A percentile compares a stretch with the other conserved stretches of the same genome.
These are phyloP conservation scores for Gnomoniopsis smithogilvyi DNA, from an alignment of 2,329 filamentous ascomycete genomes.

Conservation along the genomic window DNA sequence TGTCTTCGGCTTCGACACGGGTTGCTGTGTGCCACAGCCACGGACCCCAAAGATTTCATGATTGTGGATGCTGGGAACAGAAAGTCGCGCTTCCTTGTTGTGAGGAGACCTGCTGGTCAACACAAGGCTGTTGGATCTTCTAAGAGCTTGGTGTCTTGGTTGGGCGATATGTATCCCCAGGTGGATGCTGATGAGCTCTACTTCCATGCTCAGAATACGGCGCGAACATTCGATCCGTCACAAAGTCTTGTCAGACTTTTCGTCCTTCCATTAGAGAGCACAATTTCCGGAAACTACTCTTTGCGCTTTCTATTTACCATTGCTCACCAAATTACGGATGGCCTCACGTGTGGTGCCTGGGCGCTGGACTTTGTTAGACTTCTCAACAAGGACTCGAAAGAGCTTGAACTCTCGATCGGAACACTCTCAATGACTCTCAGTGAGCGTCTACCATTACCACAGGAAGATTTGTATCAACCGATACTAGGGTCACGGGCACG, in stretches of 20 bases:
- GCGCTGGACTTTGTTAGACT: conserved; percentile 20
- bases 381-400: conserved; percentile 18
- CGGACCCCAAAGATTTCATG: conserved; percentile 15
- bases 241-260: conserved; percentile 20
- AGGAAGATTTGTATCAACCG: conserved; percentile 23
- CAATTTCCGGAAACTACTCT: not conserved
- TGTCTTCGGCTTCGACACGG: conserved; percentile 21
- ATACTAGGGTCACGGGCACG: conserved; percentile 20
- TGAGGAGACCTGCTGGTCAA: not conserved
- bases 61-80: conserved; percentile 1
- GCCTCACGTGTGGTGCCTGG: conserved; percentile 21
- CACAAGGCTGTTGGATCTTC: conserved; percentile 1
- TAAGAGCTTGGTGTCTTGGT: not conserved
- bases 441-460: conserved; percentile 20
- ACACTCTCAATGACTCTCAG: conserved; percentile 16
- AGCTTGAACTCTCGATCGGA: conserved; percentile 16
- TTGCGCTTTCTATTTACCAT: conserved; percentile 22
- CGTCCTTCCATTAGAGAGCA: conserved; percentile 18
- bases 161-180: conserved; percentile 7
- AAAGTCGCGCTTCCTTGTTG: conserved; percentile 7
- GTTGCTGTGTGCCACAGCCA: conserved; percentile 17
- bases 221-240: conserved; percentile 19
- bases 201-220: conserved; percentile 21
- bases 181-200: conserved; percentile 18
- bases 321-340: conserved; percentile 24